A percentile compares a stretch with the other conserved stretches of the same genome.
These are phyloP conservation scores for Rhytidhysteron rufulum DNA, from an alignment of 2,329 filamentous ascomycete genomes.

Conservation along the genomic window DNA sequence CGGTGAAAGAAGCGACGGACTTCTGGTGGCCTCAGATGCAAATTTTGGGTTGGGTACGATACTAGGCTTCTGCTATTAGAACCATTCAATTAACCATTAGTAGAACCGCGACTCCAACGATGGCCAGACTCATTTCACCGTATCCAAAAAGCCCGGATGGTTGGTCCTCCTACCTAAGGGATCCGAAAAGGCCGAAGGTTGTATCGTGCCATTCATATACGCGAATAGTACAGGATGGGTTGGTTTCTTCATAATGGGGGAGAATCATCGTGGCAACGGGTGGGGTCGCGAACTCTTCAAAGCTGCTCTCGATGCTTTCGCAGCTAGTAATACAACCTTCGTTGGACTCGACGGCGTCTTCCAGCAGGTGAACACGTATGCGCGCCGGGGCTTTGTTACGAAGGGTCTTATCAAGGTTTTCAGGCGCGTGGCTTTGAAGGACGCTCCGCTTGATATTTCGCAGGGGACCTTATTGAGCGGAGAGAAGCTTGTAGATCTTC, in stretches of 20 bases:
- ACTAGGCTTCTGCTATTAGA: not conserved
- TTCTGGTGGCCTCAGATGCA: slow-evolving; percentile 36
- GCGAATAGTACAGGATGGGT: slow-evolving; percentile 37
- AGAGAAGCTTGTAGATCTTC: slow-evolving; percentile 17
- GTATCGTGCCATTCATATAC: slow-evolving; percentile 29
- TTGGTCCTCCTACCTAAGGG: slow-evolving; percentile 25
- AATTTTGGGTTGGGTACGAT: slow-evolving; percentile 28
- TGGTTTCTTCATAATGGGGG: slow-evolving; percentile 34
- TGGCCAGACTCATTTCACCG: slow-evolving; percentile 26
- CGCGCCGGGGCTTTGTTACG: slow-evolving; percentile 29
- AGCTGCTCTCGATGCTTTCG: slow-evolving; percentile 20
- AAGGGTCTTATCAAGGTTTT: slow-evolving; percentile 24
- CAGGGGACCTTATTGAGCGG: slow-evolving; percentile 6
- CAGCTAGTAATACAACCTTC: slow-evolving; percentile 11
- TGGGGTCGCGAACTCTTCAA: slow-evolving; percentile 30
- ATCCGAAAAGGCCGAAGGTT: slow-evolving; percentile 23
- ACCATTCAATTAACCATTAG: slow-evolving; percentile 1
- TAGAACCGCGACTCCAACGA: slow-evolving; percentile 33
- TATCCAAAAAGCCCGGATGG: slow-evolving; percentile 22
- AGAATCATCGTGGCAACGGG: slow-evolving; percentile 24
- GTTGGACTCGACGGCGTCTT: slow-evolving; percentile 36
- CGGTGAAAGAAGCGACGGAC: slow-evolving; percentile 16
- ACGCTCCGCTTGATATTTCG: slow-evolving; percentile 6
- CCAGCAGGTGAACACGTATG: slow-evolving; percentile 35
- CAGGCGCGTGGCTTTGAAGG: slow-evolving; percentile 15